Evolutionary conservation across 352 stramenopile genomes (phyloP).

Genomic region (Phytophthora boehmeriae): DNA sequence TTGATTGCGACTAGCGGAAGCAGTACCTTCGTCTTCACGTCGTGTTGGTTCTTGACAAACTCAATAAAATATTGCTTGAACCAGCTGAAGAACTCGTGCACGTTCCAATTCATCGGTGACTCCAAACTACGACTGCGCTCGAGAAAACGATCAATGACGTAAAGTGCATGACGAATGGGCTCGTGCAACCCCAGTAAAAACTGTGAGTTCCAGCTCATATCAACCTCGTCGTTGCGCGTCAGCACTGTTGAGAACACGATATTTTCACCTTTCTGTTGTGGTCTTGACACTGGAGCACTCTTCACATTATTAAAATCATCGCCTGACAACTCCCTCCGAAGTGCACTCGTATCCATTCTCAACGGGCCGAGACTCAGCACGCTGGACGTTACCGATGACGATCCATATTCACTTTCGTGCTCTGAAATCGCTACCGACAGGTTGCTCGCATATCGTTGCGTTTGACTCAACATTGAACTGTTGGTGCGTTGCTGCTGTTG

Average conservation of each 20-base stretch:
- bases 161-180: constrained; percentile 79
- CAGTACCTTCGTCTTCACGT: constrained; percentile 71
- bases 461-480: constrained; percentile 29
- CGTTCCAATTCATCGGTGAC: constrained; percentile 54
- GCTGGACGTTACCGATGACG: constrained; percentile 22
- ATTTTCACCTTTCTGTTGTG: constrained; percentile 39
- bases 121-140: constrained; percentile 56
- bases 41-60: constrained; percentile 74
- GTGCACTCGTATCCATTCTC: constrained; percentile 34
- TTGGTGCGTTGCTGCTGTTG: constrained; percentile 2
- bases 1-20: constrained; percentile 71
- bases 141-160: constrained; percentile 84
- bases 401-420: constrained; percentile 44
- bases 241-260: constrained; percentile 80
- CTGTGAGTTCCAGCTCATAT: constrained; percentile 75
- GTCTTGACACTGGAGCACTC: constrained; percentile 53
- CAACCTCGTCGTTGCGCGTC: constrained; percentile 45
- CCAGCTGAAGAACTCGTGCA: constrained; percentile 78
- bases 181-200: constrained; percentile 83
- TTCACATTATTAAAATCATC: constrained; percentile 48
- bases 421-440: constrained; percentile 45
- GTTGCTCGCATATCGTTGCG: constrained; percentile 30
- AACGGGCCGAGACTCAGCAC: constrained; percentile 31
- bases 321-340: constrained; percentile 42
- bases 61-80: constrained; percentile 85